Percentiles rank a stretch among this genome's conserved stretches.
phyloP scores from a whole-genome alignment of 2,329 filamentous ascomycete species.

The Esteya vermicola region DNA sequence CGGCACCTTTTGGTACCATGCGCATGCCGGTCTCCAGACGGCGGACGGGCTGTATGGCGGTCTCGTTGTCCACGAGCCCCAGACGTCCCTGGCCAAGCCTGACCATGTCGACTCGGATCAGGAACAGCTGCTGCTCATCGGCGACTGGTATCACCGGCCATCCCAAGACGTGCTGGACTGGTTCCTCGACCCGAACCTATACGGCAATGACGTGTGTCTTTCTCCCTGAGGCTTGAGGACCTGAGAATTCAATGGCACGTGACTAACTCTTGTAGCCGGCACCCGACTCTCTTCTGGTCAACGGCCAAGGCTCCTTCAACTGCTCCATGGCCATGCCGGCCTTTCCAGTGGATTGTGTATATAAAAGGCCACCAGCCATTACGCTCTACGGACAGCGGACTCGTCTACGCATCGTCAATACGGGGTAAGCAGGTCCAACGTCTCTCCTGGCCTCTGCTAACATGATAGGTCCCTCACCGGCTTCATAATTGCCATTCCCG shows the following conservation, averaged over 20 bases:
- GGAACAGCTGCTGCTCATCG: conserved; percentile 4
- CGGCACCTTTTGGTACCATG: conserved; percentile 52
- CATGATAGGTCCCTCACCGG: conserved; percentile 8
- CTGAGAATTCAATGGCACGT: neutral
- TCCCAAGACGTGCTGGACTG: neutral
- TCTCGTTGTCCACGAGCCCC: conserved; percentile 3
- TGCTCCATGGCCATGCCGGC: conserved; percentile 31
- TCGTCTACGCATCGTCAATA: conserved; percentile 11
- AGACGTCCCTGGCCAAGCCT: neutral
- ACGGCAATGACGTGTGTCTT: conserved; percentile 3
- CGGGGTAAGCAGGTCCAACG: neutral
- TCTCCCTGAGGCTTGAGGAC: too few species aligned
- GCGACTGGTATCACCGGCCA: conserved; percentile 6
- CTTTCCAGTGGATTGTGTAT: conserved; percentile 25
- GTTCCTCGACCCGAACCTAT: neutral
- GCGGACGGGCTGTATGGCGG: conserved; percentile 6
- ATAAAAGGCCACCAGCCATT: conserved; percentile 7
- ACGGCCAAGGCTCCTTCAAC: conserved; percentile 27
- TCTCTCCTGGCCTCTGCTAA: neutral
- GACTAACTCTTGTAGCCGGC: conserved; percentile 26
- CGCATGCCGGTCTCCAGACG: conserved; percentile 3
- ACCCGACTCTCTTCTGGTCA: conserved; percentile 31
- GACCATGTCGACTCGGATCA: neutral
- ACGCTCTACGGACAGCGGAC: conserved; percentile 7
- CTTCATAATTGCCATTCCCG: conserved; percentile 8